Percentiles rank a stretch among this genome's conserved stretches.
Evolutionary conservation across 495 filamentous ascomycete genomes (phyloP).

Genomic region (Penicillium nucicola): DNA sequence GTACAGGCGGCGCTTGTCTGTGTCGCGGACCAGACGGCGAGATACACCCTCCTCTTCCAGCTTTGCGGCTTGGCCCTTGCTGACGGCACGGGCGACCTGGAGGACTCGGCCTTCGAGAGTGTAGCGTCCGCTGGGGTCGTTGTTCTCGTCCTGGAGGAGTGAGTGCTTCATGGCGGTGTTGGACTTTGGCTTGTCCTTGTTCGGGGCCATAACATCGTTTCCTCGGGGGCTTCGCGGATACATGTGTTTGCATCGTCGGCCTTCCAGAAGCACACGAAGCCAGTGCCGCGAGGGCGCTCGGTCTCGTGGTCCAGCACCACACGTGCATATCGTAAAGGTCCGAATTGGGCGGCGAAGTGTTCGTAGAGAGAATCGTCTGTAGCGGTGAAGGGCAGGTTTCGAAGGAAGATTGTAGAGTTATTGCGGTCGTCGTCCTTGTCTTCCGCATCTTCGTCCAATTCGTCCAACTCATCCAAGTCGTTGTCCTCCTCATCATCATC

Average conservation of each 20-base stretch:
- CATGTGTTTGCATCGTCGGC: conserved; percentile 68
- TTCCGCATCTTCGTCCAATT: conserved; percentile 49
- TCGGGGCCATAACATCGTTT: conserved; percentile 31
- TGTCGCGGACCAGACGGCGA: conserved; percentile 64
- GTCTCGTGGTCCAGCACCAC: conserved; percentile 83
- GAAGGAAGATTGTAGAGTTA: conserved; percentile 79
- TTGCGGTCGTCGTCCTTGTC: conserved; percentile 54
- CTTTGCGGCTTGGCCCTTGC: conserved; percentile 69
- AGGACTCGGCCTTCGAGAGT: conserved; percentile 86
- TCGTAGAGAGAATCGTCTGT: conserved; percentile 75
- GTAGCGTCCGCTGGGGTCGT: conserved; percentile 76
- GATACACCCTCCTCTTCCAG: conserved; percentile 66
- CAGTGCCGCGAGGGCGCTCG: conserved; percentile 83
- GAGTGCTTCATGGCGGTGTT: conserved; percentile 59
- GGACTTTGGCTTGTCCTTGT: conserved; percentile 41
- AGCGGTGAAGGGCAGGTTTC: conserved; percentile 86
- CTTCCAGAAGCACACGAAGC: conserved; percentile 91
- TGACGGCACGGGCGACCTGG: conserved; percentile 79
- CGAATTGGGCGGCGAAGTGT: conserved; percentile 78
- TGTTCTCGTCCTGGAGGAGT: conserved; percentile 74
- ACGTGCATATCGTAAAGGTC: conserved; percentile 78
- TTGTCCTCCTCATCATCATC: conserved; percentile 29
- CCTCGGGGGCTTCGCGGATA: conserved; percentile 67
- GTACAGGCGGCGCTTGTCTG: conserved; percentile 90
- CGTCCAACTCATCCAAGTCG: conserved; percentile 18